phyloP scores from a whole-genome alignment of 2,329 filamentous ascomycete species.

The Penicillium italicum region DNA sequence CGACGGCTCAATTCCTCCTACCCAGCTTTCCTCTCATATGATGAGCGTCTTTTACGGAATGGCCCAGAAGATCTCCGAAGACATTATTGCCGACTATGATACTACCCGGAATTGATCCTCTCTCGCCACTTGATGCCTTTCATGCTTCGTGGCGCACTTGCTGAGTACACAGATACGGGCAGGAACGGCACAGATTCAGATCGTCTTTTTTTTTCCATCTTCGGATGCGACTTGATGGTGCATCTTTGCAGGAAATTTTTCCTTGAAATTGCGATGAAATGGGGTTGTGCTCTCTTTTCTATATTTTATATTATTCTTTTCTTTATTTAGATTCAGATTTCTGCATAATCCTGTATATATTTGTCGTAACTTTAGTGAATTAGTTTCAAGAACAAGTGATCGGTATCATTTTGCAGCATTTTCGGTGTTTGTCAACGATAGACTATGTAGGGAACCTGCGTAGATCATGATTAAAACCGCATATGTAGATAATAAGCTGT shows the following conservation, averaged over 20 bases:
- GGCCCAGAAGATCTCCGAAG: slow-evolving; percentile 25
- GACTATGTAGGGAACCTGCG: too few relatives aligned
- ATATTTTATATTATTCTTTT: too few relatives aligned
- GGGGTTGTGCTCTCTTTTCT: too few relatives aligned
- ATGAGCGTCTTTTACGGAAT: slow-evolving; percentile 33
- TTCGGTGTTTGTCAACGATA: too few relatives aligned
- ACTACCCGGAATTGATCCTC: neutral
- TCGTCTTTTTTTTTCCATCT: neutral
- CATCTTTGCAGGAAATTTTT: neutral
- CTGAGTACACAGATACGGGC: neutral
- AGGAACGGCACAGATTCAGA: neutral
- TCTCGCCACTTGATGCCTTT: neutral
- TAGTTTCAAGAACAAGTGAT: too few relatives aligned
- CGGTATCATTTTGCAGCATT: too few relatives aligned
- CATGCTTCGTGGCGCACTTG: neutral
- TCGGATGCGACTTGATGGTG: neutral
- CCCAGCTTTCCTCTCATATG: slow-evolving; percentile 31
- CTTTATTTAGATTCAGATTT: too few relatives aligned
- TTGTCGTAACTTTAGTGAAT: too few relatives aligned
- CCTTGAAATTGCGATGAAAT: neutral
- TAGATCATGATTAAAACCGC: too few relatives aligned
- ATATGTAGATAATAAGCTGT: too few relatives aligned
- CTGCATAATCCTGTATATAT: too few relatives aligned
- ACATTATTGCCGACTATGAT: slow-evolving; percentile 12
- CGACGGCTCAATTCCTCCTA: slow-evolving; percentile 37